Base-by-base conservation (phyloP, 2,329 filamentous ascomycete species). In the Beauveria bassiana region DNA sequence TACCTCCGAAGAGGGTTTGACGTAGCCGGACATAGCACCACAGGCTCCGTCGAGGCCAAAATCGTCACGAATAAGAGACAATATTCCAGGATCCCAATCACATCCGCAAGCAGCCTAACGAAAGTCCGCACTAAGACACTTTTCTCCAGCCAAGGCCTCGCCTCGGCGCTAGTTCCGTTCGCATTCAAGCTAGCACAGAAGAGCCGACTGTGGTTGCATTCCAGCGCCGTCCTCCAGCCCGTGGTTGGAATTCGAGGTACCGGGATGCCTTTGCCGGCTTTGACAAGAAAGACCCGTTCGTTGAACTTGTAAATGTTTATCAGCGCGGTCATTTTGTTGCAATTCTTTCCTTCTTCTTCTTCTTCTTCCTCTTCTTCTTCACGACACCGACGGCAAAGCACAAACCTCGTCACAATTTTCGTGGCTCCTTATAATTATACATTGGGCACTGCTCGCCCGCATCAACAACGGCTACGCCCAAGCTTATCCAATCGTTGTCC, bases 201-300 rank as follows among this genome's bases (percentile, higher is more conserved):
- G 38, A 42, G 18, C 28, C 42, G 20, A 16, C 45, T 22, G 40
- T 43, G 24, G 46, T 53, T 51, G 53, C 60, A 61, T 61, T 61
- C 60, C 60, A 61, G 28, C 45, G 38, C 60, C 52, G 14, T 40
- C 34, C 18, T 45, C 60, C 53, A 40, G 53, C 60, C 60, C 18
- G n/a, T 24, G 18, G 10, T 47, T 61, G 60, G 60, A 61, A 61
- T 61, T 57, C 46, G 14, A 61, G 53, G 34, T 38, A 14, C 14
- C 34, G 5, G 46, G 20, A n/a, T 18, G 55, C 24, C 52, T 50
- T 40, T 14, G 53, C 24, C 46, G 20, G 34, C 52, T 50, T 56
- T 45, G 52, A 52, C 52, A 34, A 26, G 45, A 34, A 26, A 26
- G 45, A 46, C 52, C 26, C 43, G 26, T 26, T 28, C 34, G 34